Evolutionary conservation across 345 rosid species (phyloP).

Genomic region (Gossypium turneri): DNA sequence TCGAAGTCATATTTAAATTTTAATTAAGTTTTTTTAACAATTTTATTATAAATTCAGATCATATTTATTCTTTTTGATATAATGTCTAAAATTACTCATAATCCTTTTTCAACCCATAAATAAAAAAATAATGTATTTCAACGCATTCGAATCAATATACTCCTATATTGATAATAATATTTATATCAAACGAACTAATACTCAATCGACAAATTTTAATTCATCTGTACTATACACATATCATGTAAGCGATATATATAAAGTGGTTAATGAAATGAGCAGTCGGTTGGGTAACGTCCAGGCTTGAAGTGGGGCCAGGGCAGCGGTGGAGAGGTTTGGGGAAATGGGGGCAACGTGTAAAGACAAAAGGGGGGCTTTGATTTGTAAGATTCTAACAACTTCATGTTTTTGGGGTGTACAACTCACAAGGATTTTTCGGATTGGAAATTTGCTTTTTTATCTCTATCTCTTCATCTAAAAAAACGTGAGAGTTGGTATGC

Average conservation of each 20-base stretch:
- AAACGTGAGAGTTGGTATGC: background rate
- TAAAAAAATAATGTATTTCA: too few relatives aligned
- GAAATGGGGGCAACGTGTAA: background rate
- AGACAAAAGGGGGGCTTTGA: background rate
- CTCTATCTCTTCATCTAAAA: background rate
- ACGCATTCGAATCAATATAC: accelerated
- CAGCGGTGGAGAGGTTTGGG: background rate
- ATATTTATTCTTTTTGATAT: too few relatives aligned
- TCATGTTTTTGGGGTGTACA: background rate
- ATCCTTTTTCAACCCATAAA: accelerated
- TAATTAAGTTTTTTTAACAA: too few relatives aligned
- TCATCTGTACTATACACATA: background rate
- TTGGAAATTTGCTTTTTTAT: background rate
- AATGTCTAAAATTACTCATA: too few relatives aligned
- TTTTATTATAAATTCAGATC: too few relatives aligned
- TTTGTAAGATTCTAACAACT: background rate
- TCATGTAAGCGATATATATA: background rate
- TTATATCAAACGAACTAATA: accelerated
- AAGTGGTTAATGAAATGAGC: background rate
- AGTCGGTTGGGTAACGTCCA: background rate
- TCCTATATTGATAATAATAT: too few relatives aligned
- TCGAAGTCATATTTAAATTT: too few relatives aligned
- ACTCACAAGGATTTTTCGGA: background rate
- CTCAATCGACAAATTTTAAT: background rate
- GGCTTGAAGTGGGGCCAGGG: background rate